Percentiles rank a stretch among this genome's conserved stretches.
These are phyloP conservation scores for Trypanosoma boissoni DNA, from an alignment of 208 protist species.

Conservation along the genomic window DNA sequence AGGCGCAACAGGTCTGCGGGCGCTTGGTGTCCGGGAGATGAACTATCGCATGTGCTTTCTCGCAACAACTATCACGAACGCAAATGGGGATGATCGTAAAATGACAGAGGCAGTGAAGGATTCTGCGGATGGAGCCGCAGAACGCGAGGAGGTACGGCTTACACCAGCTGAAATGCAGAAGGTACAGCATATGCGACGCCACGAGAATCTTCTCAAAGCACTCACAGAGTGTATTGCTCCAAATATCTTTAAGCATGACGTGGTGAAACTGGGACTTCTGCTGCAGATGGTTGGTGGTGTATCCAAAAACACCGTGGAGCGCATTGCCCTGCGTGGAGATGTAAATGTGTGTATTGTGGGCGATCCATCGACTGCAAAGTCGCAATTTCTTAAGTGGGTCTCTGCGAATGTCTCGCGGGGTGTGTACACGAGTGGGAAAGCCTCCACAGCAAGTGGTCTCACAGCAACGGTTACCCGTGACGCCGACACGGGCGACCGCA, in stretches of 20 bases:
- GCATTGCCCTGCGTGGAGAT: constrained; percentile 96
- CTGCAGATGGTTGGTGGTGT: constrained; percentile 99
- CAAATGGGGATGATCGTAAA: constrained; percentile 75
- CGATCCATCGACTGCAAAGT: constrained; percentile 99
- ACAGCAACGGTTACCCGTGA: constrained; percentile 98
- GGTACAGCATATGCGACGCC: constrained; percentile 77
- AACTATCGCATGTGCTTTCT: constrained; percentile 98
- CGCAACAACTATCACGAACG: constrained; percentile 91
- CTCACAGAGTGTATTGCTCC: constrained; percentile 92
- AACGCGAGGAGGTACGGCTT: constrained; percentile 49
- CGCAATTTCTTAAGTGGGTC: constrained; percentile 99
- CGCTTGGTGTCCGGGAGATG: constrained; percentile 97
- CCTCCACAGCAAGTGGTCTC: constrained; percentile 95
- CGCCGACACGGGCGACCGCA: constrained; percentile 98
- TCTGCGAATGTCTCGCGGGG: constrained; percentile 91
- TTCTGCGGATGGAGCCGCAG: constrained; percentile 35
- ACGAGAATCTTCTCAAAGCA: constrained; percentile 81
- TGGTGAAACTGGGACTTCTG: constrained; percentile 98
- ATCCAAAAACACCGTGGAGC: constrained; percentile 95
- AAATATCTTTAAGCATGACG: constrained; percentile 96
- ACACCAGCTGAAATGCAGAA: constrained; percentile 72
- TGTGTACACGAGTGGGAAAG: constrained; percentile 98
- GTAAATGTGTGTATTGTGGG: constrained; percentile 99
- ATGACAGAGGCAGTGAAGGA: constrained; percentile 86
- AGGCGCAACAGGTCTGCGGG: constrained; percentile 94